Evolutionary conservation across 805 yeast species (phyloP).

Genomic region (Phaffomyces thermotolerans): DNA sequence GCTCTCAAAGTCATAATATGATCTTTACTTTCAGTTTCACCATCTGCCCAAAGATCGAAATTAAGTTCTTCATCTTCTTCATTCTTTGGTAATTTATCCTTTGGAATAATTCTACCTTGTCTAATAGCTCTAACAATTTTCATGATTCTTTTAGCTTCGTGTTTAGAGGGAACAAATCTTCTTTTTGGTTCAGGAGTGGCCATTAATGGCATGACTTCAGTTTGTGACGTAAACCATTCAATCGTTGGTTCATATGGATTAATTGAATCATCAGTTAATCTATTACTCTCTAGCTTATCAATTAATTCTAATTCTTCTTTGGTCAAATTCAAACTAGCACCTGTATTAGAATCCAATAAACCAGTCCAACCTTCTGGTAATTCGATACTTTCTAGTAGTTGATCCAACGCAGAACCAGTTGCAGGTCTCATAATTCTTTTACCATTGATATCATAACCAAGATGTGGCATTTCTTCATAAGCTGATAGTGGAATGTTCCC

Average conservation of each 20-base stretch:
- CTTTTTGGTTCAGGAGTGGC: conserved; percentile 97
- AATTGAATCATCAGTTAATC: conserved; percentile 68
- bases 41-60: conserved; percentile 84
- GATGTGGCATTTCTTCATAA: conserved; percentile 94
- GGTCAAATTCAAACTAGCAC: conserved; percentile 72
- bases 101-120: conserved; percentile 88
- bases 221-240: conserved; percentile 89
- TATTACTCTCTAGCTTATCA: conserved; percentile 76
- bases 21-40: conserved; percentile 51
- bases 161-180: conserved; percentile 92
- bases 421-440: conserved; percentile 99
- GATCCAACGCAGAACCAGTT: conserved; percentile 89
- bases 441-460: conserved; percentile 95
- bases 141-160: conserved; percentile 94
- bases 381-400: conserved; percentile 81
- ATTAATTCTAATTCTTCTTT: conserved; percentile 86
- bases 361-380: conserved; percentile 99
- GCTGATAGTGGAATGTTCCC: conserved; percentile 92
- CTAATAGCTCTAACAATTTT: conserved; percentile 93
- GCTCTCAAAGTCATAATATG: conserved; percentile 91
- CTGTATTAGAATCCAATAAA: conserved; percentile 81
- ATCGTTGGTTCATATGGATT: conserved; percentile 91
- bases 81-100: conserved; percentile 46
- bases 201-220: conserved; percentile 83
- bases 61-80: conserved; percentile 44